Evolutionary conservation across 768 basidiomycete genomes (phyloP), one percentile per base, ranked within the genome.

Genomic region (Tricholoma sp.): DNA sequence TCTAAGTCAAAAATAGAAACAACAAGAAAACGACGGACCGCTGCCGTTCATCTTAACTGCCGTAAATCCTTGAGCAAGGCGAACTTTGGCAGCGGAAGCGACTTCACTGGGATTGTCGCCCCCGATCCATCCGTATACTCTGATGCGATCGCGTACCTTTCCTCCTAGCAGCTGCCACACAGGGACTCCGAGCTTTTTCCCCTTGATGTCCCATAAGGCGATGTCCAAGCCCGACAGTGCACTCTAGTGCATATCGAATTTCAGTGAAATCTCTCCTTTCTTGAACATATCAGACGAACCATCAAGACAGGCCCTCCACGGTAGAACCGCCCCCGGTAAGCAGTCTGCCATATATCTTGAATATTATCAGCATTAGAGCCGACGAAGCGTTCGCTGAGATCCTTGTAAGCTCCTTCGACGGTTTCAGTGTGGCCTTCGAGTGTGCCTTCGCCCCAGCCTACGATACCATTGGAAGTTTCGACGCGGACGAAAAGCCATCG

Each of bases 381-480:
- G 4, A 81, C 64, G 64, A 88, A 85, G 28, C 83, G 76, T 56
- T 80, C 74, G 8, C 72, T 68, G n/a, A 90, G 74, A 61, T 87
- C 85, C 20, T 69, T 61, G 60, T 81, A 76, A 13, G 85, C 83
- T 28, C 87, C 87, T 67, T 88, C 84, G 17, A 90, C 76, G 10
- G 88, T 85, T 68, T 90, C 86, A 6, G 85, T 85, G 65, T 89
- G 87, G 6, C 83, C 80, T 66, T 88, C 89, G 1, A 90, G 77
- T 0, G 86, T 88, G 28, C 76, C 83, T 67, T 89, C 88, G 10
- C 88, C 88, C 86, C 88, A 89, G 32, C 88, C 87, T 29, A 88
- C 77, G 24, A 83, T 66, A 0, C 83, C 85, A 42, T 82, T 78
- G 4, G 75, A 73, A 0, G 85, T 87, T 60, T 83, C 81, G n/a